phyloP scores from a whole-genome alignment of 768 basidiomycete species.

The Tricholoma saponaceum region DNA sequence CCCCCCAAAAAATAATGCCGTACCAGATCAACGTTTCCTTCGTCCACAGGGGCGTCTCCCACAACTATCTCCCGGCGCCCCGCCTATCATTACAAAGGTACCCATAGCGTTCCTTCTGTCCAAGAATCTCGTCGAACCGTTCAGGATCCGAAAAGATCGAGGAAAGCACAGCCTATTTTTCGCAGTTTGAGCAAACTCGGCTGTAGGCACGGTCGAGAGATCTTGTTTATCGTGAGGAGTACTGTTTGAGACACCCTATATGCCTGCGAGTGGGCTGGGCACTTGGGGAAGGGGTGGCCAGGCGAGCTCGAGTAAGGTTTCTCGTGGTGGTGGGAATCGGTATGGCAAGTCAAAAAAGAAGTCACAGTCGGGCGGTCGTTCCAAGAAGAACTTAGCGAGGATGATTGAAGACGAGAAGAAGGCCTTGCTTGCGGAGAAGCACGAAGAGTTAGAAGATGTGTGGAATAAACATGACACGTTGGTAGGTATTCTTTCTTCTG shows the following conservation, averaged over 20 bases:
- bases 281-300: slow-evolving; percentile 2
- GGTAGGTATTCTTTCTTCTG: slow-evolving; percentile 42
- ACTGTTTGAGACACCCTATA: slow-evolving; percentile 1
- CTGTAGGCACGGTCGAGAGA: slow-evolving; percentile 6
- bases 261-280: slow-evolving; percentile 13
- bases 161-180: slow-evolving; percentile 8
- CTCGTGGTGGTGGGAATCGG: slow-evolving; percentile 6
- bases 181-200: slow-evolving; percentile 7
- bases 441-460: slow-evolving; percentile 53
- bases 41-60: slow-evolving; percentile 24
- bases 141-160: slow-evolving; percentile 64
- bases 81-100: slow-evolving; percentile 12
- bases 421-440: slow-evolving; percentile 53
- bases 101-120: slow-evolving; percentile 27
- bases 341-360: slow-evolving; percentile 19
- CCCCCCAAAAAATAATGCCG: slow-evolving; percentile 42
- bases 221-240: slow-evolving; percentile 6
- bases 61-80: slow-evolving; percentile 10
- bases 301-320: slow-evolving; percentile 6
- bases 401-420: slow-evolving; percentile 32
- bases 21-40: slow-evolving; percentile 30
- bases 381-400: slow-evolving; percentile 9
- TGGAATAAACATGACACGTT: slow-evolving; percentile 67
- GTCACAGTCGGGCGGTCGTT: slow-evolving; percentile 6
- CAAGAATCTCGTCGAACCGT: slow-evolving; percentile 64